Evolutionary conservation across 208 protist genomes (phyloP), one percentile per base, ranked within the genome.

Genomic region (Angomonas deanei): DNA sequence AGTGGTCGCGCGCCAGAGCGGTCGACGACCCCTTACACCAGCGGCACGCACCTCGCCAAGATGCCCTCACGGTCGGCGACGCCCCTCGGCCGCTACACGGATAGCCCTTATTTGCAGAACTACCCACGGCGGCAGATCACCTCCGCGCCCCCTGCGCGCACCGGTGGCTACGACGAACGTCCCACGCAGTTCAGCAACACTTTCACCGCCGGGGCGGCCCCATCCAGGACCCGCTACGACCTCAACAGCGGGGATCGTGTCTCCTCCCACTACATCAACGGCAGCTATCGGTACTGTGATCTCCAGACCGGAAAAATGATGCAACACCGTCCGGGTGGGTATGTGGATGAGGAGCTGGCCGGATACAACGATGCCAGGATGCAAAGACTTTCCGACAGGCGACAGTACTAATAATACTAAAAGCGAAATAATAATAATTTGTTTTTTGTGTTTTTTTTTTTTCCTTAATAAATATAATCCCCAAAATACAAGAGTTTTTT

Each of bases 101-200:
- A 56, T 6, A 28, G 50, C 10, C 50, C 50, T 8, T 56, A 28
- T 56, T 24, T 50, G 24, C 50, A 56, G 50, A 56, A 28, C 27
- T 56, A 34, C 50, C 26, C 50, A 3, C 26, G 50, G 13, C 50
- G 26, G 5, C 26, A 28, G 26, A 33, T 33, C 50, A 56, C 50
- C 50, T 56, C 50, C 24, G 50, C 50, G 15, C 28, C 50, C 31
- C 28, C 50, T 24, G 50, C 24, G 23, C 26, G 26, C 50, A 56
- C 50, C 15, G 50, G 28, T 34, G 50, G 26, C 23, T 6, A 33
- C 50, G 11, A 28, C 26, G 26, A 33, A n/a, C n/a, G n/a, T n/a
- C n/a, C n/a, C 50, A 28, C 21, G 5, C 26, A 26, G 3, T 56
- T 28, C 24, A 56, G 50, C 23, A 10, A 33, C 50, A 56, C 26